Base-by-base conservation (phyloP, 164 flowering plant genomes). In the Vitis rotundifolia region DNA sequence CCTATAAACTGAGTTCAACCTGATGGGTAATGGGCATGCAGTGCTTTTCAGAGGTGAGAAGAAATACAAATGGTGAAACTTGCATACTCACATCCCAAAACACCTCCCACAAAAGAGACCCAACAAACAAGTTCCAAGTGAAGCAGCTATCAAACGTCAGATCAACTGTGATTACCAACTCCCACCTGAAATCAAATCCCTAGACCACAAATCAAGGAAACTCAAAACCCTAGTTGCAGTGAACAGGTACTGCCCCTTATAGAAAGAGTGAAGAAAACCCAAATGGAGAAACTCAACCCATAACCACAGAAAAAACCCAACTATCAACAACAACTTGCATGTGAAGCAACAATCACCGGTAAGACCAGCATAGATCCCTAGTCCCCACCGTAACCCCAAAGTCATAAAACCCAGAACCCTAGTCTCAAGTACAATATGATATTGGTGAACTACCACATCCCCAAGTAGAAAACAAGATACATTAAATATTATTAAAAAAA, bases 101-200 rank as follows among this genome's bases (percentile, higher is more conserved):
- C 29, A 48, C 51, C 63, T 26, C 2, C 44, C 49, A 47, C 16
- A 16, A 12, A 47, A 50, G 14, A 55, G 44, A 22, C 15, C 47
- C 61, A 52, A 53, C 51, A 31, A 67, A 26, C 72, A 76, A 68
- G 66, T 68, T 68, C 57, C 37, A 68, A 19, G 61, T 52, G 73
- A 72, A 77, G 72, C 67, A 70, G 65, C 53, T 8, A 64, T 29
- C 28, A 37, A 59, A 59, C 26, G 19, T 37, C 49, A 49, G 53
- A 28, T 59, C 44, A 58, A 44, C 12, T 61, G 62, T 44, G 49
- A 58, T 51, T 54, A 58, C 53, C 16, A 63, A 71, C 50, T 4
- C 72, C 76, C 63, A 60, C 70, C 68, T 51, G 62, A 72, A 53
- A 78, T 56, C 67, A 63, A 68, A 72, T 68, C 76, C 73, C 71